Percentiles rank a stretch among this genome's conserved stretches.
Evolutionary conservation across 768 basidiomycete species (phyloP).

Genomic region (Ephemerocybe angulata): DNA sequence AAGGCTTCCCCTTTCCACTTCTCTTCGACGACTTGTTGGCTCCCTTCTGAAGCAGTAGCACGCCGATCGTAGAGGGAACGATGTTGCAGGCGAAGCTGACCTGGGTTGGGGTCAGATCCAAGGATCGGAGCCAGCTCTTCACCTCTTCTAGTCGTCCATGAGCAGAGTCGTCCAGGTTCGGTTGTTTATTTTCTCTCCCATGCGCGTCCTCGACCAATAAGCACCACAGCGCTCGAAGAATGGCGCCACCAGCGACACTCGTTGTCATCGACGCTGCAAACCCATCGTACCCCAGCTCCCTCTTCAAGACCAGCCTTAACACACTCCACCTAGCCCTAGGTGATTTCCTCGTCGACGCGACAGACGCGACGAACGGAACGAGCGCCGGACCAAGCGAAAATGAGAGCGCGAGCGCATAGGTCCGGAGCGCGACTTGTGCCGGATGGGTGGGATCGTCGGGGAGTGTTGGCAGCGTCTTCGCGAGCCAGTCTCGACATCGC

Average conservation of each 20-base stretch:
- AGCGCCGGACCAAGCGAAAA: conserved; percentile 67
- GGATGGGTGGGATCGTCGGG: conserved; percentile 46
- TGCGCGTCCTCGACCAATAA: conserved; percentile 30
- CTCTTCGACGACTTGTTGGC: background rate
- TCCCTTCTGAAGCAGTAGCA: conserved; percentile 29
- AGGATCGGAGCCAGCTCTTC: conserved; percentile 7
- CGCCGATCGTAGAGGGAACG: conserved; percentile 53
- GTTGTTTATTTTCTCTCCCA: background rate
- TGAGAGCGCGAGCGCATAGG: conserved; percentile 62
- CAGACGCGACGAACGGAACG: conserved; percentile 42
- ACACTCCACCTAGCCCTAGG: conserved; percentile 19
- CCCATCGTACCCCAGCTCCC: conserved; percentile 58
- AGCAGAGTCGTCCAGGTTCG: background rate
- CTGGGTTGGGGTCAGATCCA: conserved; percentile 36
- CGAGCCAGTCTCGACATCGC: conserved; percentile 16
- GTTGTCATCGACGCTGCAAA: conserved; percentile 69
- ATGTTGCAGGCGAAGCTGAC: conserved; percentile 58
- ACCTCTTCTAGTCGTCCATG: conserved; percentile 10
- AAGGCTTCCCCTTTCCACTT: conserved; percentile 20
- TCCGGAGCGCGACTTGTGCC: conserved; percentile 56
- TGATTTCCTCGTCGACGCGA: conserved; percentile 12
- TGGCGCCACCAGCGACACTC: conserved; percentile 64
- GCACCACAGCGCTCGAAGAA: conserved; percentile 42
- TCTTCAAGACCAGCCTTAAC: conserved; percentile 40
- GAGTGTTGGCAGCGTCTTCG: conserved; percentile 18